Evolutionary conservation across 2,329 filamentous ascomycete species (phyloP).

Genomic region (Chrysoporthe austroafricana): DNA sequence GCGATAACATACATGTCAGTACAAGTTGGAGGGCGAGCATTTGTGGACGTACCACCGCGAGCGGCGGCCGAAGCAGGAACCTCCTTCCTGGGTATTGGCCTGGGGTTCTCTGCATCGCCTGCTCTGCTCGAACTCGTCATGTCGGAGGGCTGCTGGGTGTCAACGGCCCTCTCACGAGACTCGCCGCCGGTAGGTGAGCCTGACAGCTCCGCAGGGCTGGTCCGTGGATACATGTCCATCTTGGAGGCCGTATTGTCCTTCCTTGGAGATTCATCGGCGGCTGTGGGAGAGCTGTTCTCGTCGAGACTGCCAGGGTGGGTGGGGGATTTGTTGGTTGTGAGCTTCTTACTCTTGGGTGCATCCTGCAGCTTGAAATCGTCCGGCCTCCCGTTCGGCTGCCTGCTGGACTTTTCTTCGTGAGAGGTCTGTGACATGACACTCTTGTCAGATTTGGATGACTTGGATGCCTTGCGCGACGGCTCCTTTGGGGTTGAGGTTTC

Average conservation of each 20-base stretch:
- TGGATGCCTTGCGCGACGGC: constrained; percentile 53
- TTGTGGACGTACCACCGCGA: constrained; percentile 48
- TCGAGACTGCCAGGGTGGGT: constrained; percentile 48
- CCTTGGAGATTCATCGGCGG: constrained; percentile 42
- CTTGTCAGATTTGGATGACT: constrained; percentile 44
- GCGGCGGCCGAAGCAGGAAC: constrained; percentile 45
- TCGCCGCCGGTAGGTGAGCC: constrained; percentile 61
- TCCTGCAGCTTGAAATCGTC: constrained; percentile 82
- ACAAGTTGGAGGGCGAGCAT: constrained; percentile 22
- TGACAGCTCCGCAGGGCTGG: constrained; percentile 41
- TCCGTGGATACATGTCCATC: constrained; percentile 41
- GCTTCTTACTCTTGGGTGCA: constrained; percentile 68
- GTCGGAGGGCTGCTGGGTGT: constrained; percentile 48
- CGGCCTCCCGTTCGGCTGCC: constrained; percentile 42
- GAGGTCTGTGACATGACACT: constrained; percentile 38
- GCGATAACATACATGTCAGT: constrained; percentile 25
- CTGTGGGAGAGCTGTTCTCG: constrained; percentile 43
- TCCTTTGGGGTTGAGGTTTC: constrained; percentile 57
- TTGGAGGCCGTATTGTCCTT: constrained; percentile 40
- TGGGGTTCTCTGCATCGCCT: constrained; percentile 44
- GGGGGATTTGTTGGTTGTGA: constrained; percentile 47
- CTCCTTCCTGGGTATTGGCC: constrained; percentile 68
- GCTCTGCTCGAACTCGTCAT: constrained; percentile 46
- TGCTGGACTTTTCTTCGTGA: constrained; percentile 46
- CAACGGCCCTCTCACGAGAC: constrained; percentile 59